Evolutionary conservation across 352 stramenopile genomes (phyloP).

Genomic region (Phytophthora colocasiae): DNA sequence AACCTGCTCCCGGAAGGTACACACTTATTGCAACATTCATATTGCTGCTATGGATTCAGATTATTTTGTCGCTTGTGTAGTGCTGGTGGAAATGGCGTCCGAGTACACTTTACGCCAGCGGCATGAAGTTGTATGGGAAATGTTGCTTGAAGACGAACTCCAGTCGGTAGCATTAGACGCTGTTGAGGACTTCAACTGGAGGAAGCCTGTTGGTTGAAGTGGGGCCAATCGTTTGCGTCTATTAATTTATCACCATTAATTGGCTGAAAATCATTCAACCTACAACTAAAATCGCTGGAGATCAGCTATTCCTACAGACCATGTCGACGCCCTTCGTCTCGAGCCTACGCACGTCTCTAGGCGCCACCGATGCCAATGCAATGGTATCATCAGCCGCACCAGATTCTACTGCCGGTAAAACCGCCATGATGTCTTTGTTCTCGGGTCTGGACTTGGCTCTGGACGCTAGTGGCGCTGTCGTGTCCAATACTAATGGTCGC

Average conservation of each 20-base stretch:
- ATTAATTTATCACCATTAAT: neutral
- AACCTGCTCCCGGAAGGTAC: constrained; percentile 52
- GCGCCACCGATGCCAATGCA: constrained; percentile 6
- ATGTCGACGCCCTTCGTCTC: constrained; percentile 54
- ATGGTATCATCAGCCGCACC: constrained; percentile 4
- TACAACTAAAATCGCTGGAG: too few species aligned
- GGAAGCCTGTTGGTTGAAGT: too few species aligned
- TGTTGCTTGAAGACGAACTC: constrained; percentile 17
- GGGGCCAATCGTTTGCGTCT: too few species aligned
- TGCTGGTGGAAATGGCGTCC: constrained; percentile 35
- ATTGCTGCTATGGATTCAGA: neutral
- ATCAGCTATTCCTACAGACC: neutral
- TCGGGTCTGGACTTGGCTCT: constrained; percentile 62
- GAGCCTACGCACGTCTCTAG: constrained; percentile 45
- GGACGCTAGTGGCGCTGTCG: constrained; percentile 32
- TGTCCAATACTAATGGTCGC: constrained; percentile 8
- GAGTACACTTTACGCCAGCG: constrained; percentile 23
- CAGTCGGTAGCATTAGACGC: constrained; percentile 10
- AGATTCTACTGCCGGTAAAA: constrained; percentile 20
- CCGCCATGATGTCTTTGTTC: constrained; percentile 63
- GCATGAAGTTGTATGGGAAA: constrained; percentile 13
- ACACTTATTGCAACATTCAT: neutral
- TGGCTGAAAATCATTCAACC: neutral
- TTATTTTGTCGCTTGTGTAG: constrained; percentile 20
- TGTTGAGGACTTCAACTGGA: neutral